Base-by-base conservation (phyloP, 495 filamentous ascomycete genomes). In the Penicillium riverlandense region DNA sequence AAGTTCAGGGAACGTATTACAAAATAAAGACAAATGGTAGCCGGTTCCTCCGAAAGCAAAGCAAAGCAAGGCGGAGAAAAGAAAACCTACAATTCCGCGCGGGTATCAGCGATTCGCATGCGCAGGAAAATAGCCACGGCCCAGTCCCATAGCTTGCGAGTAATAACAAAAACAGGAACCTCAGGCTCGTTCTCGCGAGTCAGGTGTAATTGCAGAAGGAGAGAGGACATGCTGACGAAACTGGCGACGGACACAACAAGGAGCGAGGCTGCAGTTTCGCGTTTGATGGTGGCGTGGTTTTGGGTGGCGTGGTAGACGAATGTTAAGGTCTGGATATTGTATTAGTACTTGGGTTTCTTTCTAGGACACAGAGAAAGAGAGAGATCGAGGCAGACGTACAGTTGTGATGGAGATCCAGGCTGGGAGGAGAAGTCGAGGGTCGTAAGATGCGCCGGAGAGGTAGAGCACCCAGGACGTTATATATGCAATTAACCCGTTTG, bases 321-420 rank as follows among this genome's bases (percentile, higher is more conserved):
- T 2, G 86, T 91, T 37, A 91, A 64, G 16, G 82, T 81, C 85
- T 90, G 43, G 29, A 33, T 38, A 6, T 7, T 27, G 31, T 11
- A 40, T 28, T 7, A 32, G 36, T 40, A 13, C 42, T 33, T 33
- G 12, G 22, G 2, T 13, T n/a, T 31, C 8, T 41, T 49, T 11
- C n/a, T 6, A 29, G 9, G 22, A 12, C n/a, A 27, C 9, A 39
- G 29, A 10, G 12, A 33, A 10, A 22, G 15, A 11, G 14, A n/a
- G 10, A 22, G 22, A 10, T 34, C 10, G 2, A 7, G 32, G 4
- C 32, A 11, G n/a, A 61, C 70, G 35, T 67, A 86, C 85, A 34
- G 80, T 88, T 40, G 87, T 84, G 43, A 95, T 91, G 39, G 80
- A 81, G 43, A 95, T 83, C 86, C 88, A 92, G 15, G 87, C 86